Evolutionary conservation across 177 flowering plant genomes (phyloP).

Genomic region (Vitis hybrid): DNA sequence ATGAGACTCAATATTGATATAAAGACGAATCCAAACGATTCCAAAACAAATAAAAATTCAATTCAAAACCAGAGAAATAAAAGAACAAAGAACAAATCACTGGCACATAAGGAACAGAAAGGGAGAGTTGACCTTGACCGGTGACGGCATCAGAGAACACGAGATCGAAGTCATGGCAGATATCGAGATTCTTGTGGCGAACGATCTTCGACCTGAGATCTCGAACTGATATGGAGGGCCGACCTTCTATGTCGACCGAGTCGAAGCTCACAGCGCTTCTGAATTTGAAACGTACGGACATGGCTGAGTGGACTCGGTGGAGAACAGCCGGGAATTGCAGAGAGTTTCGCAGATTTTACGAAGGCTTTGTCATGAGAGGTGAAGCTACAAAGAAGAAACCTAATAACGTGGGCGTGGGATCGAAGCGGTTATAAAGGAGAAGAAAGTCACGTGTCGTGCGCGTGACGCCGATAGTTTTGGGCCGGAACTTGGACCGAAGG

Average conservation of each 20-base stretch:
- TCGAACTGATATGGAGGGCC: constrained; percentile 45
- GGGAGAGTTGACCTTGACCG: constrained; percentile 45
- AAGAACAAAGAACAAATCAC: background rate
- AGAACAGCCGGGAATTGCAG: background rate
- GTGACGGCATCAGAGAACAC: constrained; percentile 53
- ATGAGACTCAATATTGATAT: no score
- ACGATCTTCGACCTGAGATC: constrained; percentile 56
- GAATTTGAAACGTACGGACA: constrained; percentile 66
- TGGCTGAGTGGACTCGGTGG: constrained; percentile 15
- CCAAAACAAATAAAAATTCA: no score
- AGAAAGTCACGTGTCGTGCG: no score
- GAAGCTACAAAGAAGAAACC: no score
- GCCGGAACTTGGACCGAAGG: no score
- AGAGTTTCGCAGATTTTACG: background rate
- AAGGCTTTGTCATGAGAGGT: no score
- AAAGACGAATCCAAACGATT: no score
- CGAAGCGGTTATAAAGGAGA: no score
- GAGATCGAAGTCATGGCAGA: constrained; percentile 55
- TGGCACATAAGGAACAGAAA: background rate
- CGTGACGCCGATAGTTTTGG: no score
- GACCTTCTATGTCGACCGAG: constrained; percentile 40
- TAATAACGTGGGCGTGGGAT: no score
- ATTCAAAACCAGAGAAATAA: background rate
- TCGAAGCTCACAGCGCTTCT: constrained; percentile 60
- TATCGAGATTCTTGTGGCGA: constrained; percentile 40